Percentiles rank a stretch among this genome's conserved stretches.
These are phyloP conservation scores for Tetracentron sinense DNA, from an alignment of 164 flowering plant genomes.

Conservation along the genomic window DNA sequence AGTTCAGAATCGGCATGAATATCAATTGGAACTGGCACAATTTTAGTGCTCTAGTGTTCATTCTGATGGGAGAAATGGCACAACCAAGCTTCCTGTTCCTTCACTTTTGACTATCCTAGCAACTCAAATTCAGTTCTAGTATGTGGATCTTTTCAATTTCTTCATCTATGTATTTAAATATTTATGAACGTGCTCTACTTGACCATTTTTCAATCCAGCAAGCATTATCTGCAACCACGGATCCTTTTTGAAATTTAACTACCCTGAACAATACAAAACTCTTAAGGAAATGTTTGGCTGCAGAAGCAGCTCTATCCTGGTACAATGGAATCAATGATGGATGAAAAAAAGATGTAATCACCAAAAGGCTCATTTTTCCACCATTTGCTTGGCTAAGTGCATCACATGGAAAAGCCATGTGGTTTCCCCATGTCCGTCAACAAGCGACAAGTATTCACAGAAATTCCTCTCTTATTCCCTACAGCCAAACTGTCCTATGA, in stretches of 20 bases:
- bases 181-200: too few species aligned
- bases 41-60: not conserved
- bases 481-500: not conserved
- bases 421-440: too few species aligned
- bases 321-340: not conserved
- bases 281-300: not conserved
- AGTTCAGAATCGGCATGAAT: not conserved
- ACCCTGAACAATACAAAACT: too few species aligned
- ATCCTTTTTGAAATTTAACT: too few species aligned
- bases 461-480: too few species aligned
- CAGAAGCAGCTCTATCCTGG: not conserved
- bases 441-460: too few species aligned
- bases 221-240: too few species aligned
- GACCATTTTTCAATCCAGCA: too few species aligned
- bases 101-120: not conserved
- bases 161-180: not conserved
- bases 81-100: not conserved
- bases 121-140: not conserved
- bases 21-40: not conserved
- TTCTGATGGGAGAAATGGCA: too few species aligned
- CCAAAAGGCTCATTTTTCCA: not conserved
- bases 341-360: too few species aligned
- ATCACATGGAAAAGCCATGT: not conserved
- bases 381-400: not conserved
- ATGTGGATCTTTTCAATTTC: not conserved